phyloP scores from a whole-genome alignment of 2,329 filamentous ascomycete genomes.

The Colletotrichum horii region DNA sequence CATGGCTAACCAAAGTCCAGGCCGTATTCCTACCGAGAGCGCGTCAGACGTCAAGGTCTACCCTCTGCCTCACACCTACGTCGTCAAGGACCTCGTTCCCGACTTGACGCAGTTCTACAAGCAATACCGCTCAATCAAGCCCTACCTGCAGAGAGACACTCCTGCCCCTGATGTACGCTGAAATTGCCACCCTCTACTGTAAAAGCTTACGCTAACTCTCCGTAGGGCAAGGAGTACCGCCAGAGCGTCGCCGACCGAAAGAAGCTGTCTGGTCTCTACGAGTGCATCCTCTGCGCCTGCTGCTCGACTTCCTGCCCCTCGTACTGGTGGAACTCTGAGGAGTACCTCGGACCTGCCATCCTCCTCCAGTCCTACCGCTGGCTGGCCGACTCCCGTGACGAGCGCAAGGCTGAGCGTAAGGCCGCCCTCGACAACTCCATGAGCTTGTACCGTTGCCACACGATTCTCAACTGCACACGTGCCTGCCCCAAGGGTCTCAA shows the following conservation, averaged over 20 bases:
- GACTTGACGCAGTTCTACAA: slow-evolving; percentile 99
- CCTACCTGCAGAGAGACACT: slow-evolving; percentile 91
- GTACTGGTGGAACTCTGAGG: slow-evolving; percentile 99
- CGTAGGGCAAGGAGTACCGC: slow-evolving; percentile 86
- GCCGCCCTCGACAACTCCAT: slow-evolving; percentile 96
- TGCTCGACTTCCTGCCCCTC: slow-evolving; percentile 99
- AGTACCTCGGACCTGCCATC: slow-evolving; percentile 96
- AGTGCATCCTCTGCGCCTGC: slow-evolving; percentile 99
- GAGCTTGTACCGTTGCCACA: slow-evolving; percentile 99
- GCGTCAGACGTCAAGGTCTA: slow-evolving; percentile 90
- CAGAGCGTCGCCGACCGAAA: slow-evolving; percentile 91
- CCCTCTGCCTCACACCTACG: slow-evolving; percentile 96
- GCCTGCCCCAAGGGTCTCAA: slow-evolving; percentile 99
- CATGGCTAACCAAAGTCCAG: slow-evolving; percentile 52
- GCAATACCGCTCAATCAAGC: slow-evolving; percentile 99
- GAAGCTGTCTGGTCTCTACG: slow-evolving; percentile 98
- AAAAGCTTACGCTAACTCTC: not conserved
- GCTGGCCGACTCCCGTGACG: slow-evolving; percentile 93
- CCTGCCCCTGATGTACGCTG: slow-evolving; percentile 78
- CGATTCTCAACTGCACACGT: slow-evolving; percentile 97
- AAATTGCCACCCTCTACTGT: not conserved
- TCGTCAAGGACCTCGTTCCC: slow-evolving; percentile 98
- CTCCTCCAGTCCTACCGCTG: slow-evolving; percentile 98
- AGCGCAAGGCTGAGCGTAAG: slow-evolving; percentile 87
- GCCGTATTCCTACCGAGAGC: slow-evolving; percentile 89